Conservation (phyloP, 2,329 filamentous ascomycete genomes). For the Cercospora sp. region DNA sequence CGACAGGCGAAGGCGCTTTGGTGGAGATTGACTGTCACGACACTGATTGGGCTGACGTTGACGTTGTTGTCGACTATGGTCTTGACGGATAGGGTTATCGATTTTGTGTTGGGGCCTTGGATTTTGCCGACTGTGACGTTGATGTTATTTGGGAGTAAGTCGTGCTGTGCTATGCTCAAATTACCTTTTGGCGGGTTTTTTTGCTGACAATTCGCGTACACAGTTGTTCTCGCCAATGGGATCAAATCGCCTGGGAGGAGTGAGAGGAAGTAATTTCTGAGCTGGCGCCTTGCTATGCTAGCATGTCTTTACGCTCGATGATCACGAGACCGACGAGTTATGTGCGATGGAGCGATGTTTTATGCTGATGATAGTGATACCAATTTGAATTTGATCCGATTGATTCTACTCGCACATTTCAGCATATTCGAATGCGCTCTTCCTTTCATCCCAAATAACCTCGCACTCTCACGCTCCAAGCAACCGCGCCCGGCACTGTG, state of each 20-base stretch:
- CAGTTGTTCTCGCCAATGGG: constrained; percentile 1
- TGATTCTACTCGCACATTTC: neutral
- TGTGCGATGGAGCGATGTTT: neutral
- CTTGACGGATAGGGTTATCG: neutral
- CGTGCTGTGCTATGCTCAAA: neutral
- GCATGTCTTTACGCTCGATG: neutral
- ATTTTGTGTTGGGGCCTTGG: constrained; percentile 16
- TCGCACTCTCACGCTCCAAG: constrained; percentile 2
- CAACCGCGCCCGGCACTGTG: neutral
- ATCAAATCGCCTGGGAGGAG: constrained; percentile 2
- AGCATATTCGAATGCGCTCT: neutral
- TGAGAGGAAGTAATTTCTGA: neutral
- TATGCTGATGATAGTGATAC: neutral
- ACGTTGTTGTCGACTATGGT: constrained; percentile 14
- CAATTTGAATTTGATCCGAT: neutral
- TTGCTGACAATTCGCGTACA: neutral
- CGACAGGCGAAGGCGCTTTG: constrained; percentile 30
- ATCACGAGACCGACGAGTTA: neutral
- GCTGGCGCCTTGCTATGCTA: neutral
- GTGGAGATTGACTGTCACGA: constrained; percentile 29
- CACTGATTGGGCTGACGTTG: constrained; percentile 13
- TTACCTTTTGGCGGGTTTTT: neutral
- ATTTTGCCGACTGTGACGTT: constrained; percentile 21
- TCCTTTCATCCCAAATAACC: neutral
- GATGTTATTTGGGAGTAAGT: constrained; percentile 5